phyloP scores from a whole-genome alignment of 352 stramenopile genomes.

The Globisporangium cystogenes region DNA sequence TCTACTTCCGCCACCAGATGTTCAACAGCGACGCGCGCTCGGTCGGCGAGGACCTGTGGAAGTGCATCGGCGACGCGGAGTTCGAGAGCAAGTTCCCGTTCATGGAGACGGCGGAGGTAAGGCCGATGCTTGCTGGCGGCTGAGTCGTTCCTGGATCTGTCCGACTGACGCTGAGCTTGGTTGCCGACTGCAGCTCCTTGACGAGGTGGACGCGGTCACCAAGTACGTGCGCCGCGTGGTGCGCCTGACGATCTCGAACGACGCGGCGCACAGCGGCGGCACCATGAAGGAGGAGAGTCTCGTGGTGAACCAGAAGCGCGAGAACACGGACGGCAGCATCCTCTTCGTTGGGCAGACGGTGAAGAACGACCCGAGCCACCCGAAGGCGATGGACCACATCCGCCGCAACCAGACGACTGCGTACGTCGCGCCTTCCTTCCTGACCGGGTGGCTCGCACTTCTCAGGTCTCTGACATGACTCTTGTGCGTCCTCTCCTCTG shows the following conservation, averaged over 20 bases:
- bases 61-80: slow-evolving; percentile 48
- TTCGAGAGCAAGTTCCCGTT: slow-evolving; percentile 87
- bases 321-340: slow-evolving; percentile 67
- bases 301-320: slow-evolving; percentile 71
- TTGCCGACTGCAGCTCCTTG: slow-evolving; percentile 29
- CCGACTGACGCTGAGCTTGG: neutral
- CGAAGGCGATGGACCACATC: slow-evolving; percentile 57
- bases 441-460: neutral
- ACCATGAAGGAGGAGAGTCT: slow-evolving; percentile 85
- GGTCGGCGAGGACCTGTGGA: slow-evolving; percentile 79
- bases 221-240: slow-evolving; percentile 82
- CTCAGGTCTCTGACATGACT: neutral
- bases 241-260: slow-evolving; percentile 76
- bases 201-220: slow-evolving; percentile 66
- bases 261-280: slow-evolving; percentile 50
- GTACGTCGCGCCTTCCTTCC: slow-evolving; percentile 30
- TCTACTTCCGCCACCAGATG: slow-evolving; percentile 84
- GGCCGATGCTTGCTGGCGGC: neutral
- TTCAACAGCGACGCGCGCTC: slow-evolving; percentile 69
- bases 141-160: neutral
- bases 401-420: slow-evolving; percentile 72
- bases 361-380: slow-evolving; percentile 63
- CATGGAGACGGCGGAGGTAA: slow-evolving; percentile 59
- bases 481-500: neutral
- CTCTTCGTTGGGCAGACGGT: slow-evolving; percentile 62